Evolutionary conservation across 768 basidiomycete genomes (phyloP).

Genomic region (Suillus subluteus): DNA sequence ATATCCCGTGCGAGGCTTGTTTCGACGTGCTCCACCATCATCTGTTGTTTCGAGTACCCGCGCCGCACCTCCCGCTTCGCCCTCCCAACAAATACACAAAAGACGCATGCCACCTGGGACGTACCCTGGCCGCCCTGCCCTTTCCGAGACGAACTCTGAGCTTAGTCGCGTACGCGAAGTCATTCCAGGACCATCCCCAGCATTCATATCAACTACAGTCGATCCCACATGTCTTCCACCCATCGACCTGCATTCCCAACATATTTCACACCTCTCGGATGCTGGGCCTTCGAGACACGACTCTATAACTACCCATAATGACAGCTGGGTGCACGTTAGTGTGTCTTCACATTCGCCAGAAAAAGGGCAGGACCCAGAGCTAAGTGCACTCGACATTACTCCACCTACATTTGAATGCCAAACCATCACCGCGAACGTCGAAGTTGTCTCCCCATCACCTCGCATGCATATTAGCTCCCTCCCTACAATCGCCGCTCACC

Average conservation of each 20-base stretch:
- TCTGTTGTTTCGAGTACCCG: conserved; percentile 23
- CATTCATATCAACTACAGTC: conserved; percentile 31
- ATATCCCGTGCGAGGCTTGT: conserved; percentile 2
- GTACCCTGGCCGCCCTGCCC: conserved; percentile 30
- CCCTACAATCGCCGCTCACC: conserved; percentile 24
- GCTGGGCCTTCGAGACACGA: conserved; percentile 22
- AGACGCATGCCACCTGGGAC: conserved; percentile 34
- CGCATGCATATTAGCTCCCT: conserved; percentile 13
- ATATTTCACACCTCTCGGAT: conserved; percentile 9
- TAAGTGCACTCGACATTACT: conserved; percentile 6
- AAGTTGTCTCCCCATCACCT: conserved; percentile 15
- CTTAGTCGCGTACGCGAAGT: conserved; percentile 28
- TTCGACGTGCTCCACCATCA: conserved; percentile 19
- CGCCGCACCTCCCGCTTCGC: conserved; percentile 27
- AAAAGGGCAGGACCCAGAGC: conserved; percentile 10
- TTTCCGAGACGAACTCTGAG: conserved; percentile 34
- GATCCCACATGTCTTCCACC: conserved; percentile 8
- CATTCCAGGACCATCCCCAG: conserved; percentile 28
- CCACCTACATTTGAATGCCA: not conserved
- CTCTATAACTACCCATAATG: conserved; percentile 29
- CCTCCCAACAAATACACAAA: conserved; percentile 25
- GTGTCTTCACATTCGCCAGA: conserved; percentile 11
- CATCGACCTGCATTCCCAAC: conserved; percentile 10
- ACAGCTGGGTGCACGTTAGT: conserved; percentile 32
- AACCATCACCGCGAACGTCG: conserved; percentile 21